Evolutionary conservation across 139 green algal genomes (phyloP).

Genomic region (Penium margaritaceum): DNA sequence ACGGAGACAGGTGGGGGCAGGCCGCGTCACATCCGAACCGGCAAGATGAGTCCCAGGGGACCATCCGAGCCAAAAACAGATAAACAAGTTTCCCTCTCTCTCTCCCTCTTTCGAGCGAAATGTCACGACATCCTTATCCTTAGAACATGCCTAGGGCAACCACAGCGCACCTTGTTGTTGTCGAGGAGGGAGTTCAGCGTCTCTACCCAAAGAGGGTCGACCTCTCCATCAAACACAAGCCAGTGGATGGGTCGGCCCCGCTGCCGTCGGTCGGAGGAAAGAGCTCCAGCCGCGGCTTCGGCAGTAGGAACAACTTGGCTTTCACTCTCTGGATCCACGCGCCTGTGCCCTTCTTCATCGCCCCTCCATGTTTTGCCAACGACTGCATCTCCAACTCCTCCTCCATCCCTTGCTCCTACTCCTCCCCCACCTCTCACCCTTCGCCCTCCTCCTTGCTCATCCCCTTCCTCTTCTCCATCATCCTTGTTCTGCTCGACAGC

Average conservation of each 20-base stretch:
- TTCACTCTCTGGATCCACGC: not conserved
- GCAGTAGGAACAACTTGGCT: not conserved
- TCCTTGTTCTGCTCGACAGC: constrained; percentile 7
- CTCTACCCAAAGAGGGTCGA: constrained; percentile 75
- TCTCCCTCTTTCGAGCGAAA: no score
- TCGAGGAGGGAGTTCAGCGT: constrained; percentile 61
- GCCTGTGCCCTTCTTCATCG: not conserved
- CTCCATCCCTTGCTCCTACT: not conserved
- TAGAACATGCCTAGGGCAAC: not conserved
- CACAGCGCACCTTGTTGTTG: constrained; percentile 36
- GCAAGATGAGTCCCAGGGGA: no score
- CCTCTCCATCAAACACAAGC: constrained; percentile 73
- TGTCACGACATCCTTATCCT: no score
- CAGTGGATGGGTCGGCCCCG: no score
- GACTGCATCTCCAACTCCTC: not conserved
- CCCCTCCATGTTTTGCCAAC: not conserved
- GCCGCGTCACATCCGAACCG: no score
- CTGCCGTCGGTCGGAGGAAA: no score
- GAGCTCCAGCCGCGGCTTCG: not conserved
- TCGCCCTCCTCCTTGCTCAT: not conserved
- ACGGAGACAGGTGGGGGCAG: no score
- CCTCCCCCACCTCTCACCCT: not conserved
- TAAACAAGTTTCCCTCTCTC: no score
- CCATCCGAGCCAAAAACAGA: no score
- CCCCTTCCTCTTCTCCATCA: constrained; percentile 5